Percentiles rank a stretch among this genome's conserved stretches.
phyloP scores from a whole-genome alignment of 2,329 filamentous ascomycete species.

The Neonectria neomacrospora region DNA sequence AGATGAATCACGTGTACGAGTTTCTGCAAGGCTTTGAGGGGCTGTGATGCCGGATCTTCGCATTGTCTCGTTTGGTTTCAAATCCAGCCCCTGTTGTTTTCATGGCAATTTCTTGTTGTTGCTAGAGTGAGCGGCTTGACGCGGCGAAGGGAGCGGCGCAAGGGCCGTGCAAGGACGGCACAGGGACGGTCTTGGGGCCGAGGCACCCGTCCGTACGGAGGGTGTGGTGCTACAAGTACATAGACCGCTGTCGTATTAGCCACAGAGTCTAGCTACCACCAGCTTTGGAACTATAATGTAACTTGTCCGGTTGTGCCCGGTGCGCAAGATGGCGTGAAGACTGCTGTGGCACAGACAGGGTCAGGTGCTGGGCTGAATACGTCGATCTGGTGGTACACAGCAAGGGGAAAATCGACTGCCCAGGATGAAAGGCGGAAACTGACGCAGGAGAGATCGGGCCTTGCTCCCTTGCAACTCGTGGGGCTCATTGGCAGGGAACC shows the following conservation, averaged over 20 bases:
- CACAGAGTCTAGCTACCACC: neutral
- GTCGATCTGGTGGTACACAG: neutral
- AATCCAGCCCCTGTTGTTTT: constrained; percentile 4
- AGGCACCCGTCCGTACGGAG: neutral
- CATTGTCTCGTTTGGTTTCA: neutral
- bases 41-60: neutral
- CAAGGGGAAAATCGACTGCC: neutral
- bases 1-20: constrained; percentile 29
- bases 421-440: neutral
- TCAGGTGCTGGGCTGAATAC: neutral
- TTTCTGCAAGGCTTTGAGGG: constrained; percentile 13
- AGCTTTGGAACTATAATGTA: neutral
- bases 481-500: neutral
- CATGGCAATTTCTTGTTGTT: neutral
- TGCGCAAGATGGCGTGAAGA: neutral
- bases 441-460: neutral
- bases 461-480: neutral
- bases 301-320: neutral
- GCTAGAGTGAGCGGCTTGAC: neutral
- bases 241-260: neutral
- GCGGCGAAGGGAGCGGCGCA: neutral
- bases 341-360: neutral
- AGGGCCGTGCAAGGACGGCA: neutral
- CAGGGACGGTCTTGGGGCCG: neutral
- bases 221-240: neutral